A percentile compares a stretch with the other conserved stretches of the same genome.
phyloP scores from a whole-genome alignment of 179 eudicot genomes.

The Camellia oleifera region DNA sequence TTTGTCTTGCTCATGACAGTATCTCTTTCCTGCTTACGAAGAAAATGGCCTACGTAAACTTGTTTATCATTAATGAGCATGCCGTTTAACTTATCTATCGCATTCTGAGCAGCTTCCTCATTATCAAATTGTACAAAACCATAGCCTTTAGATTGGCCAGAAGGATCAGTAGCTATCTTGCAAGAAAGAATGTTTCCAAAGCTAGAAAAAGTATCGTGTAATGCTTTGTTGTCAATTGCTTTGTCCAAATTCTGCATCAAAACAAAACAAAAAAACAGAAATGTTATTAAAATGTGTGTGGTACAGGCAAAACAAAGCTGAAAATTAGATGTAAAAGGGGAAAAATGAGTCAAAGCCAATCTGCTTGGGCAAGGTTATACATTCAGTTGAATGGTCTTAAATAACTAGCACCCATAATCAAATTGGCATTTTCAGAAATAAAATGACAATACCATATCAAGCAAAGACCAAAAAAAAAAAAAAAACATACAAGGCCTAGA shows the following conservation, averaged over 20 bases:
- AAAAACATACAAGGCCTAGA: neutral
- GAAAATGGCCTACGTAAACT: conserved; percentile 67
- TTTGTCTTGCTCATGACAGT: conserved; percentile 29
- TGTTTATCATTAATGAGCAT: conserved; percentile 81
- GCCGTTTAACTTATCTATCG: conserved; percentile 69
- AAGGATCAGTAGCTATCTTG: conserved; percentile 50
- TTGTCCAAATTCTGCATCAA: conserved; percentile 53
- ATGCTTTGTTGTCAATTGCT: conserved; percentile 46
- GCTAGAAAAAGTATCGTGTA: conserved; percentile 53
- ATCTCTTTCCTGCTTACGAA: conserved; percentile 73
- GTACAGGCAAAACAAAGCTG: neutral
- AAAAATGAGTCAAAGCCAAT: neutral
- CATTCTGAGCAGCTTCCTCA: conserved; percentile 62
- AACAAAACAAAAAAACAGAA: neutral
- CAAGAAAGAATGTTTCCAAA: conserved; percentile 59
- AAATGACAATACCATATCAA: neutral
- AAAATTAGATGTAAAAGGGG: neutral
- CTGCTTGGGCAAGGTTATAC: neutral
- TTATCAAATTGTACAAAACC: conserved; percentile 70
- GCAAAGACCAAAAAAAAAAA: neutral
- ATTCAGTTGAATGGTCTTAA: neutral
- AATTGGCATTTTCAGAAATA: neutral
- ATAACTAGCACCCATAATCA: neutral
- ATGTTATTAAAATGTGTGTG: no score
- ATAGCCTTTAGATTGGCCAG: conserved; percentile 60